Conservation (phyloP, 1,284 basidiomycete species). For the Marasmius oreades region DNA sequence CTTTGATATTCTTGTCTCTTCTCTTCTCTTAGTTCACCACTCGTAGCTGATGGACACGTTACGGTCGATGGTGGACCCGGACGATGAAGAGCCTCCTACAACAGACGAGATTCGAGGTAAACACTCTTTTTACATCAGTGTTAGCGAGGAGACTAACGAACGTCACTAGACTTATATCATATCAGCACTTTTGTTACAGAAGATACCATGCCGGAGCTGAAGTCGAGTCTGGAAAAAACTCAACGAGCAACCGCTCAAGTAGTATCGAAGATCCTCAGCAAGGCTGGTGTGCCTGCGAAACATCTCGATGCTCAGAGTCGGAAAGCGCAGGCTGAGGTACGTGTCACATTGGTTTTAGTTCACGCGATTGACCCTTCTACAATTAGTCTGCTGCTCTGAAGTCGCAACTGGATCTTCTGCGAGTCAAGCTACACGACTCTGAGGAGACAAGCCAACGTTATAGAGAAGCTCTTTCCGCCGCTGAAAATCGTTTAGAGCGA, state of each 20-base stretch:
- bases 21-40: conserved; percentile 7
- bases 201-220: conserved; percentile 43
- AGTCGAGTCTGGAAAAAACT: conserved; percentile 48
- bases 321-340: conserved; percentile 59
- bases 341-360: conserved; percentile 16
- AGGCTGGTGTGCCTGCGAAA: conserved; percentile 31
- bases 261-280: conserved; percentile 54
- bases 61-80: conserved; percentile 51
- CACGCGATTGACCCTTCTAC: conserved; percentile 18
- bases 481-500: conserved; percentile 74
- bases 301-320: conserved; percentile 35
- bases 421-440: conserved; percentile 52
- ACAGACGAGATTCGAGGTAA: conserved; percentile 14
- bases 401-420: conserved; percentile 60
- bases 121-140: neutral
- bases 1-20: neutral
- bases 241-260: conserved; percentile 58
- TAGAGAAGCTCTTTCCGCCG: conserved; percentile 54
- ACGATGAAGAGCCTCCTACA: conserved; percentile 44
- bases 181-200: conserved; percentile 49
- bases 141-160: conserved; percentile 21
- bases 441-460: conserved; percentile 53
- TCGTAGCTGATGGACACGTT: conserved; percentile 67
- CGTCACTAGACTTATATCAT: conserved; percentile 45
- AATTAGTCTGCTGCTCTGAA: conserved; percentile 58